Percentiles rank a stretch among this genome's conserved stretches.
These are phyloP conservation scores for Tylopilus sp. DNA, from an alignment of 768 basidiomycete genomes.

Conservation along the genomic window DNA sequence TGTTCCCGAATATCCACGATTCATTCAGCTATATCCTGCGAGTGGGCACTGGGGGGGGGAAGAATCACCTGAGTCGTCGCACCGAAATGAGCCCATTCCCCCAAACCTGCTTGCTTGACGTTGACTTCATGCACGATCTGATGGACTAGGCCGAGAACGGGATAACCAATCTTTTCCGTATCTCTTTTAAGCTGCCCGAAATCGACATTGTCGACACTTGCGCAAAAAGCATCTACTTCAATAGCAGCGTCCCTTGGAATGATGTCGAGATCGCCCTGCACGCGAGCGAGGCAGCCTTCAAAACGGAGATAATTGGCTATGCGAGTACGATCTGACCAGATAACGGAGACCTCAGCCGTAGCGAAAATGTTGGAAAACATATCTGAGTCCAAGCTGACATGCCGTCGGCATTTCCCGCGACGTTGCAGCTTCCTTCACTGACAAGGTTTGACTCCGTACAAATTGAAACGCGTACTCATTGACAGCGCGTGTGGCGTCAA, in stretches of 20 bases:
- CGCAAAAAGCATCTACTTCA: conserved; percentile 34
- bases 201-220: conserved; percentile 34
- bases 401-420: neutral
- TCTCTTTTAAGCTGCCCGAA: conserved; percentile 37
- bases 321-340: conserved; percentile 39
- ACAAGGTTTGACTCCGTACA: too few species aligned
- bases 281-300: conserved; percentile 33
- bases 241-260: conserved; percentile 39
- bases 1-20: conserved; percentile 9
- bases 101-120: conserved; percentile 30
- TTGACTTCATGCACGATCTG: conserved; percentile 41
- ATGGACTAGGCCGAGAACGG: conserved; percentile 42
- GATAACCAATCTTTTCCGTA: conserved; percentile 44
- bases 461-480: too few species aligned
- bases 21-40: neutral
- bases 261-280: conserved; percentile 37
- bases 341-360: conserved; percentile 32
- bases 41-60: neutral
- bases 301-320: conserved; percentile 25
- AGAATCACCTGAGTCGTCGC: conserved; percentile 44
- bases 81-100: conserved; percentile 49
- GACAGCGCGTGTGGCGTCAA: too few species aligned
- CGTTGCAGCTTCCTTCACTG: too few species aligned
- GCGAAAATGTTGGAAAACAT: conserved; percentile 42
- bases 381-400: neutral